Evolutionary conservation across 2,329 filamentous ascomycete species (phyloP), one percentile per base, ranked within the genome.

Genomic region (Dothideomycetes sp.): DNA sequence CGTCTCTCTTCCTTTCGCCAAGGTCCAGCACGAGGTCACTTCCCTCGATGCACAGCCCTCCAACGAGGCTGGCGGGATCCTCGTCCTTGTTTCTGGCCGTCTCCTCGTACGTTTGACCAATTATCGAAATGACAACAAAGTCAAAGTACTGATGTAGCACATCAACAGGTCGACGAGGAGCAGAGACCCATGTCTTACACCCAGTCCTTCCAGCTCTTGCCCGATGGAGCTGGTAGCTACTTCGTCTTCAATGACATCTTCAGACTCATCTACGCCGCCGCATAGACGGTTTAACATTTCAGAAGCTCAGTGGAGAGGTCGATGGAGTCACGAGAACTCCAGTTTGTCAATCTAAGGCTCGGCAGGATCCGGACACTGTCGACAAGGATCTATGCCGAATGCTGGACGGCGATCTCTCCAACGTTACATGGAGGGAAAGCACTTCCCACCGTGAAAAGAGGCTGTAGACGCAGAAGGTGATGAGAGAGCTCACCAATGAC

Each of bases 181-280:
- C 72, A 83, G 61, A 77, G 77, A 55, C 84, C 86, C 33, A 91
- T 95, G 81, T 87, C 77, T 73, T 98, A 88, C 68, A 80, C 80
- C 41, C 88, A 96, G 68, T 68, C 75, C 41, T 96, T 96, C 75
- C 83, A 93, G 64, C 80, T 96, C 47, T 64, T 77, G 49, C 79
- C 77, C 45, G 81, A 86, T 40, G 64, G 64, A 19, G 50, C 55
- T 37, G 81, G 78, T 52, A 78, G 72, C 65, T 94, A 82, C 70
- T 95, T 77, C 62, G 83, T 96, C 59, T 81, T 80, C 69, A 95
- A 96, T 72, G 89, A 96, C 63, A 68, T 96, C 61, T 96, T 96
- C 79, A 84, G 84, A 66, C 76, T 96, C 46, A 75, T 94, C 52
- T 89, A 84, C 64, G 60, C 65, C 34, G 65, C 58, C 29, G 38